Base-by-base conservation (phyloP, 2,329 filamentous ascomycete genomes). In the Dryadomyces sulphureus region DNA sequence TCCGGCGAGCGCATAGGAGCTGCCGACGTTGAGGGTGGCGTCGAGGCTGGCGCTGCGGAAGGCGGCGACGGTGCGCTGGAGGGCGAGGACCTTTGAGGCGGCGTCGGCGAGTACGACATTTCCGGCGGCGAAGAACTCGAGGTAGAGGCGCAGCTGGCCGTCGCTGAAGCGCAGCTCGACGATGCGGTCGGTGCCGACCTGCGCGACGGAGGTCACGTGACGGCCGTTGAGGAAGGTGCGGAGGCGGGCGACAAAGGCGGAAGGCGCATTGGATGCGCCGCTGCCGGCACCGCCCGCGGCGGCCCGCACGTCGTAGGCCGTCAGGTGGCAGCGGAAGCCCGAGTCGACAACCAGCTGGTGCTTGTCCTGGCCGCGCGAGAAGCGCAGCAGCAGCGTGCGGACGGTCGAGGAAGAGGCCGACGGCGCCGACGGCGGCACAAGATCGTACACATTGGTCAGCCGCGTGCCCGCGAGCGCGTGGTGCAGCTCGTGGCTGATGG, bases 61-160 rank as follows among this genome's bases (percentile, higher is more conserved):
- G 6, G 50, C 49, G 11, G 50, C 50, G 2, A 54, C 52, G 2
- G 49, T 52, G 46, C 92, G 78, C 54, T 92, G 68, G 19, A 98
- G 65, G 0, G 84, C 79, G 32, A 96, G 61, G 46, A 96, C 89
- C 51, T 82, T 92, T 45, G 89, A 68, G 21, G 93, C 81, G 43
- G 72, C 74, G 59, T 96, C 88, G 3, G 92, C 94, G 45, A 98
- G 70, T 50, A 98, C 86, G 50, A 98, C 81, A 59, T 98, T 98
- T 40, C 92, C 92, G 45, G 85, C 66, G 1, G 92, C 90, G 60
- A 94, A 98, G 66, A 98, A 98, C 64, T 98, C 92, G 24, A 98
- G 68, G 59, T 87, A 95, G 20, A 98, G 63, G 38, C 82, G 74
- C 59, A 93, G 95, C 54, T 81, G 73, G 11, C 92, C 92, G 67